Base-by-base conservation (phyloP, 148 eudicot species). In the Agrostemma githago region DNA sequence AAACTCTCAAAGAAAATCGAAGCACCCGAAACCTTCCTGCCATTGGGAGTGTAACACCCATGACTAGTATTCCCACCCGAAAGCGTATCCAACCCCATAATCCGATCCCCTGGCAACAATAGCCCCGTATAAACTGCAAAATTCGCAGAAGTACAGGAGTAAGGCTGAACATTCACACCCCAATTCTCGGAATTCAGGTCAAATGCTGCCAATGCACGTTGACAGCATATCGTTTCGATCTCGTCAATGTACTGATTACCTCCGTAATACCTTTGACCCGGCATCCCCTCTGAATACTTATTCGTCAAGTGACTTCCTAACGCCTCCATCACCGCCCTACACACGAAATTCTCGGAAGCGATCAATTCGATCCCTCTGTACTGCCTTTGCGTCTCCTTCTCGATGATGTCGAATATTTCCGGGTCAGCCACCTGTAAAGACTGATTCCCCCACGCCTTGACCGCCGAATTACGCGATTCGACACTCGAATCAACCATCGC, bases 121-220 rank as follows among this genome's bases (percentile, higher is more conserved):
- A 94, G 72, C 14, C 93, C 98, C 4, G 98, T 94, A 48, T 89
- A 94, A 61, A 89, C 98, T 0, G 98, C 91, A 46, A 94, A 94
- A 84, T 94, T 94, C 0, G 98, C 97, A 2, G 97, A 83, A 0
- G 97, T 89, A 71, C 98, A 89, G 0, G 98, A 94, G 69, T 91
- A 94, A 3, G 97, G 96, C 74, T 94, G 98, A 53, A 94, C 98
- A 82, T 94, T 89, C 5, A 94, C 98, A 60, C 97, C 98, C 98
- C 98, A 94, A 62, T 80, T 74, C 53, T 87, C 93, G 0, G 84
- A 48, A 68, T 76, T 88, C 4, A 94, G 79, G 4, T 84, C 87
- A 80, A 91, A 94, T 46, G 97, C 98, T 5, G 84, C 83, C 82
- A 94, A 84, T 4, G 97, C 98, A 1, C 98, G 88, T 11, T 86